Percentiles rank a stretch among this genome's conserved stretches.
phyloP scores from a whole-genome alignment of 1,139 yeast species.

The Zygosaccharomyces pseudobailii region DNA sequence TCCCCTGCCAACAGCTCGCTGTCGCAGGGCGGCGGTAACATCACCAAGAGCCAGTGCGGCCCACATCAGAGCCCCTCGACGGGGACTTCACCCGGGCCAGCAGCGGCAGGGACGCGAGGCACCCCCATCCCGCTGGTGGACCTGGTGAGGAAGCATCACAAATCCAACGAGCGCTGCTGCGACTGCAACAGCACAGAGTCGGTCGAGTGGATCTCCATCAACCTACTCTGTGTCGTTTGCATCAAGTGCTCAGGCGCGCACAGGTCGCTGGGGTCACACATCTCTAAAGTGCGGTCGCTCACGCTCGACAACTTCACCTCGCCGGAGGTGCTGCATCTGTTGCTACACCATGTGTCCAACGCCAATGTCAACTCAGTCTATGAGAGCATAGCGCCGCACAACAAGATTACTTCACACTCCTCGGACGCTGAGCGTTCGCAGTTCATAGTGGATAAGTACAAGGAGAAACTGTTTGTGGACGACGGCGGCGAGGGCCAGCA shows the following conservation, averaged over 20 bases:
- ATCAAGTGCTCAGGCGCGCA: conserved; percentile 77
- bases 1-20: background rate
- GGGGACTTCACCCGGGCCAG: background rate
- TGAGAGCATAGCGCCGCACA: conserved; percentile 44
- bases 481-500: conserved; percentile 18
- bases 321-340: conserved; percentile 45
- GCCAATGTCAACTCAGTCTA: conserved; percentile 56
- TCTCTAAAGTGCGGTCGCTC: conserved; percentile 73
- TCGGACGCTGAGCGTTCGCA: conserved; percentile 37
- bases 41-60: background rate
- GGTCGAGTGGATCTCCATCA: conserved; percentile 88
- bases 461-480: conserved; percentile 38
- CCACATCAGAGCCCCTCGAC: background rate
- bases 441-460: conserved; percentile 52
- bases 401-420: conserved; percentile 30
- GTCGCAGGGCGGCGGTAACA: background rate
- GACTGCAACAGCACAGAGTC: conserved; percentile 65
- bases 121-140: conserved; percentile 26
- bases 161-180: conserved; percentile 64
- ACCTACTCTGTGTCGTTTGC: conserved; percentile 67
- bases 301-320: conserved; percentile 66
- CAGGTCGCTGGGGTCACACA: conserved; percentile 66
- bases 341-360: conserved; percentile 57
- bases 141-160: conserved; percentile 45
- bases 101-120: background rate